Evolutionary conservation across 2,329 filamentous ascomycete genomes (phyloP).

Genomic region (Dothideomycetidae sp.): DNA sequence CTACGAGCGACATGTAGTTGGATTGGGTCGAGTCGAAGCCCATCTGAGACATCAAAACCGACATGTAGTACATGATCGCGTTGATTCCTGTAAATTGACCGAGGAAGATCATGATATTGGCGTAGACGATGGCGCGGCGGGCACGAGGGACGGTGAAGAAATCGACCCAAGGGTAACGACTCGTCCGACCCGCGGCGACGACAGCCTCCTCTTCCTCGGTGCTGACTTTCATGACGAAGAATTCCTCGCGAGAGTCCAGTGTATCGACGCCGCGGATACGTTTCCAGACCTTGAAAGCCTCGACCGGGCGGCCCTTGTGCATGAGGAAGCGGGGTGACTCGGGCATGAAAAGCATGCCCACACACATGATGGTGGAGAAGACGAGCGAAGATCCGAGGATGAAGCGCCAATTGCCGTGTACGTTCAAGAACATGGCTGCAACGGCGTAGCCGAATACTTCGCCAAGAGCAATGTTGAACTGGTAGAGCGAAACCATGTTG

Average conservation of each 20-base stretch:
- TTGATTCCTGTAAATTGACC: conserved; percentile 60
- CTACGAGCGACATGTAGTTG: conserved; percentile 64
- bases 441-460: conserved; percentile 61
- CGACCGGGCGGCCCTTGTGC: conserved; percentile 47
- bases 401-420: conserved; percentile 57
- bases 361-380: conserved; percentile 13
- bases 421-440: conserved; percentile 57
- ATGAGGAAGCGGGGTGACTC: conserved; percentile 56
- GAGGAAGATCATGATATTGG: conserved; percentile 55
- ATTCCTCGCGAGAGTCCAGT: conserved; percentile 50
- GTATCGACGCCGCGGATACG: conserved; percentile 49
- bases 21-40: conserved; percentile 48
- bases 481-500: conserved; percentile 60
- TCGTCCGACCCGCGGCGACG: conserved; percentile 37
- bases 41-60: conserved; percentile 50
- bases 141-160: conserved; percentile 57
- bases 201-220: conserved; percentile 42
- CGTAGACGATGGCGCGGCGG: conserved; percentile 51
- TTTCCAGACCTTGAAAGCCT: conserved; percentile 57
- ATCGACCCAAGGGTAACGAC: conserved; percentile 55
- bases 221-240: conserved; percentile 55
- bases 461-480: conserved; percentile 61
- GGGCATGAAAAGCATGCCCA: conserved; percentile 55
- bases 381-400: conserved; percentile 42
- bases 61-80: conserved; percentile 61